Conservation (phyloP, 1,284 basidiomycete genomes). For the Papiliotrema laurentii region DNA sequence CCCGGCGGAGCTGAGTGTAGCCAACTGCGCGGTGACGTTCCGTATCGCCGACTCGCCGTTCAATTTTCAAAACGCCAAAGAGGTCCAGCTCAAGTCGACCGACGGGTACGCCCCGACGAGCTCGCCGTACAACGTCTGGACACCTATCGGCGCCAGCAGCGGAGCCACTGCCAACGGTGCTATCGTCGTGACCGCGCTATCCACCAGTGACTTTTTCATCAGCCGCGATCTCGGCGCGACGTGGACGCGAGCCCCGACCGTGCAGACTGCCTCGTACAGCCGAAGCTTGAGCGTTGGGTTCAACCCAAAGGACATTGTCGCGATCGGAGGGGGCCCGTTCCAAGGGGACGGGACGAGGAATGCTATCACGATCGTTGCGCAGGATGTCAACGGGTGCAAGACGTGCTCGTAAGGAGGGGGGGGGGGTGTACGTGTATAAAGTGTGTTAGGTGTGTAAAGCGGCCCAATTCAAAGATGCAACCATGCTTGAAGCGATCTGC, state of each 20-base stretch:
- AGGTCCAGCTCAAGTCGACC: conserved; percentile 13
- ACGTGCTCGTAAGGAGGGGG: neutral
- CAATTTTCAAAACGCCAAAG: conserved; percentile 10
- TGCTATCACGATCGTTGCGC: neutral
- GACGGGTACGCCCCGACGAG: conserved; percentile 32
- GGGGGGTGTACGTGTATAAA: neutral
- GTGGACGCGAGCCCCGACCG: conserved; percentile 14
- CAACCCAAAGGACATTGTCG: conserved; percentile 15
- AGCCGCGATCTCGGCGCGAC: conserved; percentile 14
- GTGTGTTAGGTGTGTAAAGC: neutral
- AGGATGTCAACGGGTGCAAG: conserved; percentile 3
- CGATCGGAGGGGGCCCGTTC: conserved; percentile 11
- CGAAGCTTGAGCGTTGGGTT: conserved; percentile 13
- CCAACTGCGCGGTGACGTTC: conserved; percentile 20
- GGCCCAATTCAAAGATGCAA: neutral
- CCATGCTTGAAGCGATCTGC: no score
- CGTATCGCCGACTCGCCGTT: conserved; percentile 15
- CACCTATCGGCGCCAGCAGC: conserved; percentile 23
- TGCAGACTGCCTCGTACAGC: conserved; percentile 9
- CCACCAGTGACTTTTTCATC: conserved; percentile 15
- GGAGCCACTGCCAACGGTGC: conserved; percentile 27
- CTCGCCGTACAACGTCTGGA: conserved; percentile 42
- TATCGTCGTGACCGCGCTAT: conserved; percentile 38
- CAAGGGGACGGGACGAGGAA: conserved; percentile 2
- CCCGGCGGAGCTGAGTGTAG: no score